Base-by-base conservation (phyloP, 2,329 filamentous ascomycete genomes). In the Penicillium psychrosexuale region DNA sequence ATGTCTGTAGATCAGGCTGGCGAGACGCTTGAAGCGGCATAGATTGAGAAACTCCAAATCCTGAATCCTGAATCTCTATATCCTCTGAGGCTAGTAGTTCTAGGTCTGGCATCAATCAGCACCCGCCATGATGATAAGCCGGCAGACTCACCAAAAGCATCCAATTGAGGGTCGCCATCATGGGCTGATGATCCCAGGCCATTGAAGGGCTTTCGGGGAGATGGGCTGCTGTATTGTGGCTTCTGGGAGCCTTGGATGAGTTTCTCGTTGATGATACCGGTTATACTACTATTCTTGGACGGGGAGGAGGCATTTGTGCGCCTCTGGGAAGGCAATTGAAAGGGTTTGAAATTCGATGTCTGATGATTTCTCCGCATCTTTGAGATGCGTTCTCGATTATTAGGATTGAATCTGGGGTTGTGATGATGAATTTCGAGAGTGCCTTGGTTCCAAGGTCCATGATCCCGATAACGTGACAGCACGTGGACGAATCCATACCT, bases 81-180 rank as follows among this genome's bases (percentile, higher is more conserved):
- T 60, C 48, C 31, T 65, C 55, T 33, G 72, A 71, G 15, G 72
- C 70, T 17, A 76, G 60, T 17, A 76, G 49, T 40, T 75, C 73
- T 19, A 72, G 63, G 44, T 76, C 74, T 76, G 3, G 33, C 8
- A 9, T 33, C 8, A 3, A 47, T 61, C 34, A 55, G 53, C 17
- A 36, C 15, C 22, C 13, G 11, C 9, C 13, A 5, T n/a, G 17
- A 22, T 3, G 12, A 31, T 57, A 22, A 48, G 34, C 31, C 12
- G 9, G 9, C 19, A 33, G 12, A 59, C 71, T 61, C 61, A 82
- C 80, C 79, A 60, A 82, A 82, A 3, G 73, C 73, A 69, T 83
- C 78, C 12, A 81, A 68, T 8, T 68, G 61, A n/a, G 65, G 31
- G 30, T 71, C 68, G 31, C 67, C 61, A 45, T 71, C 62, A 13